Evolutionary conservation across 108 stramenopile species (phyloP).

Genomic region (Fragilaria crotonensis): DNA sequence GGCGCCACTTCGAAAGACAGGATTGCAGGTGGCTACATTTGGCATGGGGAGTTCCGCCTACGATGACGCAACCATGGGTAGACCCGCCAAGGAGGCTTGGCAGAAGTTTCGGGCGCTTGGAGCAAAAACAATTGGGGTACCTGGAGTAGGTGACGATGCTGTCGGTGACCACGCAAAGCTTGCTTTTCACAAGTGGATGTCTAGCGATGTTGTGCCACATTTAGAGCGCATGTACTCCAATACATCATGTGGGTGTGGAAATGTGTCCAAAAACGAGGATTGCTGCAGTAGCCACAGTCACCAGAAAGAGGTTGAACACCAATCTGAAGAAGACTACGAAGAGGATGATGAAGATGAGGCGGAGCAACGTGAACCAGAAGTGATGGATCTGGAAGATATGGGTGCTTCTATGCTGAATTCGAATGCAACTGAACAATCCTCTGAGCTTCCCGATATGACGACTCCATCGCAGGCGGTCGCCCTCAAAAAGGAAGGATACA

Average conservation of each 20-base stretch:
- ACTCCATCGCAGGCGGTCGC: constrained; percentile 85
- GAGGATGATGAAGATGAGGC: constrained; percentile 42
- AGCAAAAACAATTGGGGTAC: constrained; percentile 35
- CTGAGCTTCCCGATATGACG: constrained; percentile 81
- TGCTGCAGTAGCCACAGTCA: constrained; percentile 13
- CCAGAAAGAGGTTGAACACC: constrained; percentile 16
- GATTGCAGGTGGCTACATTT: constrained; percentile 40
- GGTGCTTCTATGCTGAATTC: constrained; percentile 53
- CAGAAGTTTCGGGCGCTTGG: constrained; percentile 47
- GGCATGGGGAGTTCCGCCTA: constrained; percentile 86
- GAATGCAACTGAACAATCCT: constrained; percentile 9
- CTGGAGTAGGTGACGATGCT: constrained; percentile 67
- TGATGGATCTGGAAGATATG: constrained; percentile 91
- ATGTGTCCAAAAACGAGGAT: constrained; percentile 1
- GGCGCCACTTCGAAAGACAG: constrained; percentile 43
- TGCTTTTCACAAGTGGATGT: constrained; percentile 39
- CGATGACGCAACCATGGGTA: constrained; percentile 65
- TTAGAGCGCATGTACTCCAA: constrained; percentile 6
- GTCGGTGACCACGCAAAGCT: constrained; percentile 50
- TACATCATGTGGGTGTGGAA: constrained; percentile 7
- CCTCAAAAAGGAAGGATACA: constrained; percentile 94
- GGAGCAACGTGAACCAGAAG: constrained; percentile 41
- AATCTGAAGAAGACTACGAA: constrained; percentile 42
- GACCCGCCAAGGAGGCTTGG: constrained; percentile 70
- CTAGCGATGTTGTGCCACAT: constrained; percentile 14